phyloP scores from a whole-genome alignment of 2,329 filamentous ascomycete species.

The Rugonectria rugulosa region DNA sequence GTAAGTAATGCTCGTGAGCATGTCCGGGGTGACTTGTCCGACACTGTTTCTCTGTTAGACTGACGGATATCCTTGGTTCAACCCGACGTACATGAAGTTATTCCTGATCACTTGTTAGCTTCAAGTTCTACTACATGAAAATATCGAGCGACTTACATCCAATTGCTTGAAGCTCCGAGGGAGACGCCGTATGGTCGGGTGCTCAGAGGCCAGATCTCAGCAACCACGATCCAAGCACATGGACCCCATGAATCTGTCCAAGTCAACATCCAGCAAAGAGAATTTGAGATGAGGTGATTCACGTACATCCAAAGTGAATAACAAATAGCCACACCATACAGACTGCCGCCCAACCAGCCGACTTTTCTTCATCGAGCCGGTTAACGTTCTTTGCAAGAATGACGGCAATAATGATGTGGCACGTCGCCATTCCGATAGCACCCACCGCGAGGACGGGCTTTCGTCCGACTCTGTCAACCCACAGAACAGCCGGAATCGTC shows the following conservation, averaged over 20 bases:
- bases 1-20: constrained; percentile 70
- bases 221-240: constrained; percentile 76
- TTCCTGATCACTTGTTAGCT: constrained; percentile 44
- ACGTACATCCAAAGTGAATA: rapidly evolving
- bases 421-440: constrained; percentile 73
- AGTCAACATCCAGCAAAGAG: not conserved
- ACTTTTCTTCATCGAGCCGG: constrained; percentile 62
- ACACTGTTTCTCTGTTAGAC: constrained; percentile 46
- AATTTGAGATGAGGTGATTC: too few species aligned
- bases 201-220: constrained; percentile 77
- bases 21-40: constrained; percentile 73
- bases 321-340: constrained; percentile 68
- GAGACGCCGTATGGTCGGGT: constrained; percentile 75
- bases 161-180: constrained; percentile 71
- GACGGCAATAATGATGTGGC: constrained; percentile 75
- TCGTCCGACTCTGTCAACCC: constrained; percentile 69
- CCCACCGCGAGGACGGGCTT: constrained; percentile 69
- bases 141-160: constrained; percentile 50
- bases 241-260: constrained; percentile 71
- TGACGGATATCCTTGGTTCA: not conserved
- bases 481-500: constrained; percentile 72
- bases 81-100: constrained; percentile 59
- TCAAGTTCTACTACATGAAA: rapidly evolving
- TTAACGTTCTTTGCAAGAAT: constrained; percentile 71
- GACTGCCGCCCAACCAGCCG: constrained; percentile 74